A percentile compares a stretch with the other conserved stretches of the same genome.
phyloP scores from a whole-genome alignment of 768 basidiomycete species.

The Phlebiopsis gigantea region DNA sequence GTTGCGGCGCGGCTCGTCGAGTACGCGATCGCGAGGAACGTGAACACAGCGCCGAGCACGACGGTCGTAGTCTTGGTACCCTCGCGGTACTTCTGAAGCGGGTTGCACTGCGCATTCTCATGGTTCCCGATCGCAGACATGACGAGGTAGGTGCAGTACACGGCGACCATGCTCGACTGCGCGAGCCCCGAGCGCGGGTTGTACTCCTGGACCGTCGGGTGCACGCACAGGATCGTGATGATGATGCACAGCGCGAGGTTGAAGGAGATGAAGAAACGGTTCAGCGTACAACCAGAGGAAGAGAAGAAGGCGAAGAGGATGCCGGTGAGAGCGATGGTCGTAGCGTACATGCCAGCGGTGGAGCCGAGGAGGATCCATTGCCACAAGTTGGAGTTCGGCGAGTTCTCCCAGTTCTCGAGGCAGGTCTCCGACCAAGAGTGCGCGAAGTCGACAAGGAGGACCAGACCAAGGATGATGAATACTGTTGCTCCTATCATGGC shows the following conservation, averaged over 20 bases:
- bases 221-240: conserved; percentile 77
- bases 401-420: conserved; percentile 91
- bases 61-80: conserved; percentile 82
- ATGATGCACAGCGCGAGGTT: conserved; percentile 80
- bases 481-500: conserved; percentile 87
- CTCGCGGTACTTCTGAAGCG: conserved; percentile 58
- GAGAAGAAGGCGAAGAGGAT: conserved; percentile 92
- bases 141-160: conserved; percentile 94
- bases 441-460: conserved; percentile 97
- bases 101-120: conserved; percentile 83
- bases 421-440: conserved; percentile 98
- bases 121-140: conserved; percentile 94
- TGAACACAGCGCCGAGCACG: conserved; percentile 88
- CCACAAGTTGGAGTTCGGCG: conserved; percentile 78
- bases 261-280: conserved; percentile 96
- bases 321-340: conserved; percentile 79
- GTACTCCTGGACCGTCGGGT: conserved; percentile 82
- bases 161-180: conserved; percentile 95
- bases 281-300: conserved; percentile 78
- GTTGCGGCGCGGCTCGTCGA: conserved; percentile 96
- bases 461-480: conserved; percentile 95
- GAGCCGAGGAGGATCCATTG: conserved; percentile 83
- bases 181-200: conserved; percentile 95
- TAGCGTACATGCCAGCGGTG: conserved; percentile 83
- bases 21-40: conserved; percentile 97